Percentiles rank a stretch among this genome's conserved stretches.
These are phyloP conservation scores for Monascus ruber DNA, from an alignment of 2,329 filamentous ascomycete species.

Conservation along the genomic window DNA sequence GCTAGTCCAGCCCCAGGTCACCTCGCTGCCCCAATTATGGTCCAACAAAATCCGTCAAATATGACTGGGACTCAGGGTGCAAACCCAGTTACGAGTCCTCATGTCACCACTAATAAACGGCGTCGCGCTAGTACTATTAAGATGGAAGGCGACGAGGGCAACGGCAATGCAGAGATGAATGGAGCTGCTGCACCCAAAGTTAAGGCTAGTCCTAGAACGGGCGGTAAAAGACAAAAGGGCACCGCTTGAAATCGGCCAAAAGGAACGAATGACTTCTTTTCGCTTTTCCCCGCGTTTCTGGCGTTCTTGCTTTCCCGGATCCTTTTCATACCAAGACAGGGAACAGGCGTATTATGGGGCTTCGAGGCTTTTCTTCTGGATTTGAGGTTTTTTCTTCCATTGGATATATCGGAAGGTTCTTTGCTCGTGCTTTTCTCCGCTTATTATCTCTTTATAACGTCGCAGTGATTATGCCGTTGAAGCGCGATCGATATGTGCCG, in stretches of 20 bases:
- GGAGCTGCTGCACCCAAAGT: slow-evolving; percentile 31
- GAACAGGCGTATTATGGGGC: too few relatives aligned
- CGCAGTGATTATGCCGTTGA: not conserved
- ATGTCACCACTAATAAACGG: slow-evolving; percentile 44
- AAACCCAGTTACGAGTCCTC: slow-evolving; percentile 53
- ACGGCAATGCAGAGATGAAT: slow-evolving; percentile 36
- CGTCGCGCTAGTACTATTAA: slow-evolving; percentile 50
- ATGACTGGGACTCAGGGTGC: slow-evolving; percentile 38
- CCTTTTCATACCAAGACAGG: too few relatives aligned
- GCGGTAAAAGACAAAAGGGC: slow-evolving; percentile 38
- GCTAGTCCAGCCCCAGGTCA: slow-evolving; percentile 36
- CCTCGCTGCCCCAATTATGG: slow-evolving; percentile 41
- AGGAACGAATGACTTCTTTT: not conserved
- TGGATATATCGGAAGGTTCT: not conserved
- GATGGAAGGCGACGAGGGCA: slow-evolving; percentile 43
- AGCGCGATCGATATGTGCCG: too few relatives aligned
- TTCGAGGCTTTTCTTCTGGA: slow-evolving; percentile 2
- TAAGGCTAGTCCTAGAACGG: slow-evolving; percentile 36
- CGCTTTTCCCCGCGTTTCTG: not conserved
- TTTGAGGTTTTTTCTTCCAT: slow-evolving; percentile 5
- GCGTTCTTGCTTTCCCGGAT: not conserved
- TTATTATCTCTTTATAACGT: not conserved
- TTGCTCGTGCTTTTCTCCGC: not conserved
- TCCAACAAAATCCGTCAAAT: slow-evolving; percentile 46
- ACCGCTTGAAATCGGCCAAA: slow-evolving; percentile 14